These are phyloP conservation scores for Claviceps maximensis DNA, from an alignment of 2,329 filamentous ascomycete genomes.

Conservation along the genomic window DNA sequence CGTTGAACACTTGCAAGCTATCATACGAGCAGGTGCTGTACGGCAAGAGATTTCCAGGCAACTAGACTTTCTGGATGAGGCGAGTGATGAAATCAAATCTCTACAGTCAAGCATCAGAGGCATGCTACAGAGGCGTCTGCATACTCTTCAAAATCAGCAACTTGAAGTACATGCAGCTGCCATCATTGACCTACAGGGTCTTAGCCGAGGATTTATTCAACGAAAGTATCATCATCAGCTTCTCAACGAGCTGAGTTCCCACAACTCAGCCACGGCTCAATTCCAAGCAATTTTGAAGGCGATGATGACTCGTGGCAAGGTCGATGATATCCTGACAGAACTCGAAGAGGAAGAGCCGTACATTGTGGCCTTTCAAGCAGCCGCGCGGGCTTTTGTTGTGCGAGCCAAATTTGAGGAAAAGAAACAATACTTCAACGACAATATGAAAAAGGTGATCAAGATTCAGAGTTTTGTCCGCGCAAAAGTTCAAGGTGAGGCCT, in stretches of 20 bases:
- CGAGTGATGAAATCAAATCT: constrained; percentile 32
- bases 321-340: constrained; percentile 62
- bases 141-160: constrained; percentile 35
- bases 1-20: constrained; percentile 36
- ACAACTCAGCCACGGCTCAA: constrained; percentile 51
- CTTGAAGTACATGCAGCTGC: constrained; percentile 44
- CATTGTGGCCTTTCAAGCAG: constrained; percentile 61
- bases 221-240: constrained; percentile 48
- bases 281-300: constrained; percentile 69
- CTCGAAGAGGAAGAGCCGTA: constrained; percentile 74
- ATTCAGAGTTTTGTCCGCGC: constrained; percentile 93
- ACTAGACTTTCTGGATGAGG: constrained; percentile 33
- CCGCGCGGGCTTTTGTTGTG: constrained; percentile 59
- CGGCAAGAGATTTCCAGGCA: constrained; percentile 34
- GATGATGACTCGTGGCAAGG: constrained; percentile 60
- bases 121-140: constrained; percentile 41
- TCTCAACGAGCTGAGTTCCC: constrained; percentile 55
- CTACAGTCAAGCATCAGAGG: constrained; percentile 50
- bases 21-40: constrained; percentile 41
- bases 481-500: constrained; percentile 92
- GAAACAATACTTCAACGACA: constrained; percentile 78
- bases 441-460: constrained; percentile 98
- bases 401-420: constrained; percentile 70
- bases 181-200: constrained; percentile 52
- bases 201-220: constrained; percentile 50